Base-by-base conservation (phyloP, 2,329 filamentous ascomycete species). In the Ophidiomyces ophidiicola region DNA sequence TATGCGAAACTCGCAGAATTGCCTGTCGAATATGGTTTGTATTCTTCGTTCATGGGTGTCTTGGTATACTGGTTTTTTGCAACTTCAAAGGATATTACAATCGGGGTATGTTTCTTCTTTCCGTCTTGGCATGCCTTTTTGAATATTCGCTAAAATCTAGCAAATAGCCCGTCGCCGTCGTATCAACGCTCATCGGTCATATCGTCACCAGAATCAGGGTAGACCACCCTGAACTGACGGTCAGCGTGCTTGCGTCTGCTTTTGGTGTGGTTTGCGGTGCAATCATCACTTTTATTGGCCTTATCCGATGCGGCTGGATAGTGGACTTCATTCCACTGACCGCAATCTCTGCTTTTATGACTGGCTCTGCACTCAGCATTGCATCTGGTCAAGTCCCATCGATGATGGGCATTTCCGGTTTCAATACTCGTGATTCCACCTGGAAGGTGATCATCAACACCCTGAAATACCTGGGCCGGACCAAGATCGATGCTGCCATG, bases 11-110 rank as follows among this genome's bases (percentile, higher is more conserved):
- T 96, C 18, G 88, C 88, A 31, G 72, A 79, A 44, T 70, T 96
- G n/a, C 70, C 75, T 0, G 74, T 80, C 4, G 71, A 96, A 55
- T 96, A 79, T 53, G 88, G 88, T 37, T 72, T 96, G 1, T 93
- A 93, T 62, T 90, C 88, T 0, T 94, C 88, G 0, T 96, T 98
- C 56, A 90, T 94, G 72, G 90, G 88, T 36, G 87, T 93, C 11
- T 60, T 94, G 46, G 71, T 94, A 45, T 98, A 98, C 63, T 96
- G 88, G 88, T 82, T 94, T 56, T 96, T 96, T 54, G 90, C 87
- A 23, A 98, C 90, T 0, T 94, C 88, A 10, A 98, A 96, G 58
- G 88, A 98, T 60, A 96, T 98, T 54, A 94, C 88, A 6, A 96
- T 96, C 41, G 88, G 88, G 11, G 80, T 83, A 69, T 63, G 78